Conservation (phyloP, 441 rosid genomes). For the Aleurites moluccanus region DNA sequence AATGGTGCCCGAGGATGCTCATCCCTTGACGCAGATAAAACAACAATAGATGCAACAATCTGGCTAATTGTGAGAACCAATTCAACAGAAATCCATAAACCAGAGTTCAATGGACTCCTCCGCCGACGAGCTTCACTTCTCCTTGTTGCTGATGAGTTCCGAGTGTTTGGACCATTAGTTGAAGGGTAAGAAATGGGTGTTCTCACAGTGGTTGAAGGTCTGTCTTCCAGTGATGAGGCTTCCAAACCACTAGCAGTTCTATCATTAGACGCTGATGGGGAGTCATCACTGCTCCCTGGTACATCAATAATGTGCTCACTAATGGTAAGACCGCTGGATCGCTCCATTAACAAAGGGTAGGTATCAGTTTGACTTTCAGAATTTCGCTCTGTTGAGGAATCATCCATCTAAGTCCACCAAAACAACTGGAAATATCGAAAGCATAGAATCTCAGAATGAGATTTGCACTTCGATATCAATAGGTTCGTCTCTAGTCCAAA, state of each 20-base stretch:
- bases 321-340: slow-evolving; percentile 34
- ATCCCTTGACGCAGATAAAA: slow-evolving; percentile 68
- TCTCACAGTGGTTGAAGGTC: slow-evolving; percentile 42
- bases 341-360: slow-evolving; percentile 70
- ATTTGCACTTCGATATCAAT: slow-evolving; percentile 14
- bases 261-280: slow-evolving; percentile 49
- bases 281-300: slow-evolving; percentile 39
- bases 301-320: slow-evolving; percentile 70
- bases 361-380: slow-evolving; percentile 39
- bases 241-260: slow-evolving; percentile 60
- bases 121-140: slow-evolving; percentile 67
- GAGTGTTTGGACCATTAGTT: slow-evolving; percentile 44
- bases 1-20: slow-evolving; percentile 82
- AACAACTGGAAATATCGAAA: slow-evolving; percentile 26
- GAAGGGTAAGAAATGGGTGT: slow-evolving; percentile 40
- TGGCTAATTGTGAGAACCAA: slow-evolving; percentile 77
- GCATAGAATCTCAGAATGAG: slow-evolving; percentile 42
- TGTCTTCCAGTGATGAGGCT: slow-evolving; percentile 48
- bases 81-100: slow-evolving; percentile 89
- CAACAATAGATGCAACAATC: slow-evolving; percentile 76
- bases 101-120: slow-evolving; percentile 91
- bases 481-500: slow-evolving; percentile 13
- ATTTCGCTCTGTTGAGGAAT: slow-evolving; percentile 48
- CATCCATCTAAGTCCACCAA: slow-evolving; percentile 68
- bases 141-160: slow-evolving; percentile 46